Evolutionary conservation across 2,329 filamentous ascomycete genomes (phyloP).

Genomic region (Penicillium sp.): DNA sequence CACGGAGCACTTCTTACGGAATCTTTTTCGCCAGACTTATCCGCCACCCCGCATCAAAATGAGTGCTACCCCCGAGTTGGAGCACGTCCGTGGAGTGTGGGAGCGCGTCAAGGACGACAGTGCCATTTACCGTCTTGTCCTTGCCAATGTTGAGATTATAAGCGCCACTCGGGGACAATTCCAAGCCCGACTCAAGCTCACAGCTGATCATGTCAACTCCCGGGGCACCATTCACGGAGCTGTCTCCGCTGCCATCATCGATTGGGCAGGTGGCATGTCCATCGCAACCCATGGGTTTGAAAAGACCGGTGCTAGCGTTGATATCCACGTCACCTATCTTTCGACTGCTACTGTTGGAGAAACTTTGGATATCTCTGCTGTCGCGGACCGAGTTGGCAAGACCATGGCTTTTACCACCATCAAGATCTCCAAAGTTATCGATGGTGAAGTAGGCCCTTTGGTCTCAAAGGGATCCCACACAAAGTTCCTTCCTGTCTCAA

Average conservation of each 20-base stretch:
- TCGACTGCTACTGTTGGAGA: constrained; percentile 7
- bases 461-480: constrained; percentile 10
- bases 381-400: constrained; percentile 7
- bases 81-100: constrained; percentile 10
- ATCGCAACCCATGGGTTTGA: constrained; percentile 10
- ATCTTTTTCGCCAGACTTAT: background rate
- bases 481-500: constrained; percentile 11
- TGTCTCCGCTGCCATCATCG: constrained; percentile 8
- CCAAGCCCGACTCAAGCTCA: constrained; percentile 10
- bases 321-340: constrained; percentile 9
- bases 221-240: constrained; percentile 10
- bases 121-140: constrained; percentile 8
- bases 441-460: constrained; percentile 7
- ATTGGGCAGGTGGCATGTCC: constrained; percentile 11
- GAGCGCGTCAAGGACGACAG: constrained; percentile 9
- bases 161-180: constrained; percentile 3
- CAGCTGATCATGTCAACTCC: constrained; percentile 10
- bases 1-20: background rate
- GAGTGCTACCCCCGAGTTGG: background rate
- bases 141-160: constrained; percentile 6
- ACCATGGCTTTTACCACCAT: constrained; percentile 11
- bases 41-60: background rate
- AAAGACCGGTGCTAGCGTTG: constrained; percentile 9
- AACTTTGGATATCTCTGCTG: constrained; percentile 3
- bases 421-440: constrained; percentile 4